A percentile compares a stretch with the other conserved stretches of the same genome.
Evolutionary conservation across 306 rosid species (phyloP).

Genomic region (Glycine latifolia): DNA sequence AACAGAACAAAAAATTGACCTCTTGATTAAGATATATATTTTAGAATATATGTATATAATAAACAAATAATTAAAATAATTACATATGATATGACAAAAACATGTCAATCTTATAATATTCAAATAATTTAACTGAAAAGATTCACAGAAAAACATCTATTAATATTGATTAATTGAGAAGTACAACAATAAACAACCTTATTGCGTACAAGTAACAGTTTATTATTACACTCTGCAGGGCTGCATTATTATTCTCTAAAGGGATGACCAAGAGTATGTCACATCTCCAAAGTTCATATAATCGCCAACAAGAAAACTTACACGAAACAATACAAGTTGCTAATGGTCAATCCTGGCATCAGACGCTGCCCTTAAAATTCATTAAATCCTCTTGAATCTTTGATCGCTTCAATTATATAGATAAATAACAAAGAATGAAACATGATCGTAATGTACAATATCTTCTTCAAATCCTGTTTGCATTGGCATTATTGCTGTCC

Average conservation of each 20-base stretch:
- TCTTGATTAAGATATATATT: neutral
- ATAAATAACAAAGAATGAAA: conserved; percentile 57
- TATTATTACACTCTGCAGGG: conserved; percentile 32
- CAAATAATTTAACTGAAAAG: neutral
- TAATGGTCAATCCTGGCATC: conserved; percentile 40
- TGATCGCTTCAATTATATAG: conserved; percentile 50
- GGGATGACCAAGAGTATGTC: conserved; percentile 29
- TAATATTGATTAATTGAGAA: neutral
- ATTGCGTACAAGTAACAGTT: conserved; percentile 15
- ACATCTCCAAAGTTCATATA: conserved; percentile 31
- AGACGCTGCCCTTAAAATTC: conserved; percentile 30
- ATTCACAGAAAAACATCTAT: neutral
- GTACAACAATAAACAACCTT: neutral
- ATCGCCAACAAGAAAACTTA: conserved; percentile 39
- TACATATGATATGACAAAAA: neutral
- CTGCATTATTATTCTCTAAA: conserved; percentile 19
- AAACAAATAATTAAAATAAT: neutral
- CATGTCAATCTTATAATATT: neutral
- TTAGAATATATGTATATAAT: neutral
- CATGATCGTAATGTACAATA: conserved; percentile 59
- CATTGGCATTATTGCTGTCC: conserved; percentile 58
- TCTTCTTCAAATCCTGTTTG: conserved; percentile 52
- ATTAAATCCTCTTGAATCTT: conserved; percentile 43
- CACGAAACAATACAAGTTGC: conserved; percentile 36
- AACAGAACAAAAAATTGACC: neutral